phyloP scores from a whole-genome alignment of 495 filamentous ascomycete genomes.

The Rostrohypoxylon terebratum region DNA sequence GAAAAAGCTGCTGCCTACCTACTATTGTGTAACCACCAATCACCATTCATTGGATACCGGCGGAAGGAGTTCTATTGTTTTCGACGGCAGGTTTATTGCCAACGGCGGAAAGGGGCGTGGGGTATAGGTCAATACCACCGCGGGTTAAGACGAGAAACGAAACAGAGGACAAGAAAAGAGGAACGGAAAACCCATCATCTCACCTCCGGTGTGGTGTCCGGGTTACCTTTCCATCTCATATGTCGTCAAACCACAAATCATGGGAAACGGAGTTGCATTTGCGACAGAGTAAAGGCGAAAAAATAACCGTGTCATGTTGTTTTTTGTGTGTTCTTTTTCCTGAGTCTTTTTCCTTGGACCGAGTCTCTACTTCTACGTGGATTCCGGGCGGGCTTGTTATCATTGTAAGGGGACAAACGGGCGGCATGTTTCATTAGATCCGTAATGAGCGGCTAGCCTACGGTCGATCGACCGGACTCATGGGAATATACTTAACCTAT shows the following conservation, averaged over 20 bases:
- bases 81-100: slow-evolving; percentile 12
- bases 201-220: neutral
- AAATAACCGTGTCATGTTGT: slow-evolving; percentile 25
- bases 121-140: slow-evolving; percentile 13
- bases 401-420: neutral
- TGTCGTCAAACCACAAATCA: slow-evolving; percentile 32
- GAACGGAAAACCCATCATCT: neutral
- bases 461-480: neutral
- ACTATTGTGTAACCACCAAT: slow-evolving; percentile 40
- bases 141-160: slow-evolving; percentile 10
- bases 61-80: slow-evolving; percentile 36
- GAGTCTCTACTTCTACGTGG: slow-evolving; percentile 9
- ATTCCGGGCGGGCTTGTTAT: neutral
- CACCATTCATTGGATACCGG: slow-evolving; percentile 37
- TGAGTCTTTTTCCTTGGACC: slow-evolving; percentile 21
- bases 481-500: slow-evolving; percentile 6
- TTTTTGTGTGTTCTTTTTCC: slow-evolving; percentile 6
- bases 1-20: neutral
- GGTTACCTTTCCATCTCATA: slow-evolving; percentile 9
- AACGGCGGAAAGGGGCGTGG: slow-evolving; percentile 4
- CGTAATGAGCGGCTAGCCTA: slow-evolving; percentile 1
- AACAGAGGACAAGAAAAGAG: slow-evolving; percentile 11
- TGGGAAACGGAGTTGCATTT: slow-evolving; percentile 47
- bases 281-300: slow-evolving; percentile 40
- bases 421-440: neutral